Evolutionary conservation across 1,284 basidiomycete genomes (phyloP), one percentile per base, ranked within the genome.

Genomic region (Golubevia sp.): DNA sequence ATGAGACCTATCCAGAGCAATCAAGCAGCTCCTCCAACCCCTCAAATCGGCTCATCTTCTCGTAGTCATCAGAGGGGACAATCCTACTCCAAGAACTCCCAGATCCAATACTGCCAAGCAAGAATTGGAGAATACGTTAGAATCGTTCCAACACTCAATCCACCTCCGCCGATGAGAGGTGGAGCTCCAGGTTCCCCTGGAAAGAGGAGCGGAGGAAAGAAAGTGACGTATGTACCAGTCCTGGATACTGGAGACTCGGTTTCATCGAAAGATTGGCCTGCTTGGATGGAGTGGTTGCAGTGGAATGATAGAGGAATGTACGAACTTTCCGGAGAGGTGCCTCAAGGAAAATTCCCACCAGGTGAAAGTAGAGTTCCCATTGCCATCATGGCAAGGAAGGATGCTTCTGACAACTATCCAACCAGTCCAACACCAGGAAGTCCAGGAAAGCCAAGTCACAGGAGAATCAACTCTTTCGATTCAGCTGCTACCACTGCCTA

Each of bases 131-230:
- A 71, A 56, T 59, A 68, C n/a, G 64, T 76, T 23, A 69, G 67
- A 23, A 64, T 76, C 55, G 63, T 71, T 54, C 63, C 69, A 24
- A n/a, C 70, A 11, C 65, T 63, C 11, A 68, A 66, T 23, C 61
- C 63, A n/a, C 65, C 68, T 11, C 74, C 74, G 7, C 67, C 73
- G 15, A 67, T 71, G 61, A 58, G 73, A 11, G 72, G 73, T 55
- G 73, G 73, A 15, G 73, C 74, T 7, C 74, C 72, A 6, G 74
- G 70, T 6, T 75, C 73, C 2, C 73, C 73, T 11, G 74, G 74
- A 26, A 76, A 75, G 25, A 63, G 74, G 49, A 68, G 67, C 26
- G 68, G 73, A 38, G 38, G 38, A 13, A 61, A 62, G 53, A 59
- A 59, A 48, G 62, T 68, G 27, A 66, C 57, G 53, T 81, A 79